Evolutionary conservation across 352 stramenopile genomes (phyloP).

Genomic region (Elongisporangium undulatum): DNA sequence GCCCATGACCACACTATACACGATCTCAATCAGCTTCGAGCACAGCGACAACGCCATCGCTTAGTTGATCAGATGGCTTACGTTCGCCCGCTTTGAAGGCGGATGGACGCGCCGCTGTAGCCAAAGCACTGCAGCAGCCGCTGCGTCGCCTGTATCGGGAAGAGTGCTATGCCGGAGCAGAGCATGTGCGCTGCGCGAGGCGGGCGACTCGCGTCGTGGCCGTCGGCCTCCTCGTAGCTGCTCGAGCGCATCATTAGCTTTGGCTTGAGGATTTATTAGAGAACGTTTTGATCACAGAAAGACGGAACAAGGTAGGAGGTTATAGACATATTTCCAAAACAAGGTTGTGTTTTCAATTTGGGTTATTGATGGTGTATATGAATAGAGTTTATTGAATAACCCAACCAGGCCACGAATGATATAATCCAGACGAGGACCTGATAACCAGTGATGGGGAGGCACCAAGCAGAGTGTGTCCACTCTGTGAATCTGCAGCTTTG

Average conservation of each 20-base stretch:
- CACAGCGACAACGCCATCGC: not conserved
- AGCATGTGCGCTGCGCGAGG: slow-evolving; percentile 6
- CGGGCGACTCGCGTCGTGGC: not conserved
- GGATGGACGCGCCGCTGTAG: slow-evolving; percentile 47
- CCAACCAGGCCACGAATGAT: too few species aligned
- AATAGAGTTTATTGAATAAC: too few species aligned
- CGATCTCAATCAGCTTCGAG: not conserved
- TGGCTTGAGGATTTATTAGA: not conserved
- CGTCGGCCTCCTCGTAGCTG: not conserved
- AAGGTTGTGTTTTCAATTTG: not conserved
- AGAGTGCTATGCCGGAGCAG: slow-evolving; percentile 53
- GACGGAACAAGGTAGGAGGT: not conserved
- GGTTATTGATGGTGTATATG: too few species aligned
- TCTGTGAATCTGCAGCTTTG: too few species aligned
- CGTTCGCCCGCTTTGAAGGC: slow-evolving; percentile 72
- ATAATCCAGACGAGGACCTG: too few species aligned
- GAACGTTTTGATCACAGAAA: not conserved
- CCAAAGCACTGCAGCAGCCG: slow-evolving; percentile 68
- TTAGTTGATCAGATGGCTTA: slow-evolving; percentile 26
- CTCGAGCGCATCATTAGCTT: not conserved
- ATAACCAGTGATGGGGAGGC: too few species aligned
- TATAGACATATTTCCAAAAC: not conserved
- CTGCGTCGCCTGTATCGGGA: slow-evolving; percentile 55
- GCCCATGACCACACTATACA: slow-evolving; percentile 41
- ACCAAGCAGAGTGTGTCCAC: too few species aligned